Conservation (phyloP, 164 flowering plant genomes). For the Vitis riparia region DNA sequence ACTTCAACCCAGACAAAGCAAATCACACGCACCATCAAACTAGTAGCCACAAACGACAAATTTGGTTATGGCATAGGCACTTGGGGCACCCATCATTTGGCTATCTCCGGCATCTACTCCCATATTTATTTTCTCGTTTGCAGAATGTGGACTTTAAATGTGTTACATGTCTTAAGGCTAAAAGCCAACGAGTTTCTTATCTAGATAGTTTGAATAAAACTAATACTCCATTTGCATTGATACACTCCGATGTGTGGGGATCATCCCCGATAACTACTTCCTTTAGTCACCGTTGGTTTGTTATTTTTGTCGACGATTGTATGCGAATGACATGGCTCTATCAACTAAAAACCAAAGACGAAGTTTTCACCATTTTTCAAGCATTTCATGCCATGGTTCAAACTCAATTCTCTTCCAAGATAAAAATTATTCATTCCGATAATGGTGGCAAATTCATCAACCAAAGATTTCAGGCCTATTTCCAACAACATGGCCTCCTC, state of each 20-base stretch:
- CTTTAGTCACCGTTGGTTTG: constrained; percentile 4
- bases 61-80: background rate
- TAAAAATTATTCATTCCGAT: too few species aligned
- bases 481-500: too few species aligned
- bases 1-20: background rate
- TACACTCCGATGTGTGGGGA: constrained; percentile 11
- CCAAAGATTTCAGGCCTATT: too few species aligned
- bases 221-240: constrained; percentile 3
- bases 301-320: constrained; percentile 6
- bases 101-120: constrained; percentile 1
- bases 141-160: constrained; percentile 8
- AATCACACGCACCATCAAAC: constrained; percentile 5
- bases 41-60: background rate
- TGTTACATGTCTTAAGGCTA: constrained; percentile 6
- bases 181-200: constrained; percentile 7
- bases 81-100: constrained; percentile 8
- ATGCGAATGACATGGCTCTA: too few species aligned
- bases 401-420: too few species aligned
- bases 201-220: constrained; percentile 5
- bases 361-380: too few species aligned
- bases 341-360: too few species aligned
- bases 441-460: too few species aligned
- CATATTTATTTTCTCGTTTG: constrained; percentile 3
- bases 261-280: background rate
- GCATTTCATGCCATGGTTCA: too few species aligned